phyloP scores from a whole-genome alignment of 139 green algal genomes.

The Yamagishiella unicocca region DNA sequence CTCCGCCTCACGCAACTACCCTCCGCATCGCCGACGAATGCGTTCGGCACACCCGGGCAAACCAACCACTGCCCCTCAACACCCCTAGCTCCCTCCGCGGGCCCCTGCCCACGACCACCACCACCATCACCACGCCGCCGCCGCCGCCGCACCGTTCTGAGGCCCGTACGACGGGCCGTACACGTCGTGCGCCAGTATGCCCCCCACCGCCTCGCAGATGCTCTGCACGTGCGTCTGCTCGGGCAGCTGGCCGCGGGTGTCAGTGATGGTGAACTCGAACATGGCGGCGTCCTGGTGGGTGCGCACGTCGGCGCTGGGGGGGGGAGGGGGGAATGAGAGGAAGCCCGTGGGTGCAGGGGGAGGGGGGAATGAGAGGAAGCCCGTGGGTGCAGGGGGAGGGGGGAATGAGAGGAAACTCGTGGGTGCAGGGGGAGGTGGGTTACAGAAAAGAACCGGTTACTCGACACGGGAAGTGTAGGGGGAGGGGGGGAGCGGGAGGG shows the following conservation, averaged over 20 bases:
- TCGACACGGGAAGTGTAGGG: too few relatives aligned
- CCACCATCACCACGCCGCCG: neutral
- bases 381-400: too few relatives aligned
- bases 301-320: constrained; percentile 52
- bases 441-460: too few relatives aligned
- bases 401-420: too few relatives aligned
- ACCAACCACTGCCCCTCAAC: too few relatives aligned
- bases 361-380: too few relatives aligned
- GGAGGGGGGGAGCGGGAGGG: too few relatives aligned
- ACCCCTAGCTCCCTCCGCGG: too few relatives aligned
- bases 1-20: too few relatives aligned
- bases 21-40: too few relatives aligned
- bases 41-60: too few relatives aligned
- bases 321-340: neutral
- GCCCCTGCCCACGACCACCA: neutral
- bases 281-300: constrained; percentile 32
- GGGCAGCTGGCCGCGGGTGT: constrained; percentile 42
- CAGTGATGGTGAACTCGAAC: constrained; percentile 58
- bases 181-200: constrained; percentile 26
- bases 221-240: constrained; percentile 40
- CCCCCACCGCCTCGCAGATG: constrained; percentile 47
- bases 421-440: neutral
- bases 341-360: too few relatives aligned
- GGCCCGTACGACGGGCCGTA: neutral
- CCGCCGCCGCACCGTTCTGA: neutral